phyloP scores from a whole-genome alignment of 371 early-diverging fungal genomes.

The Neoconidiobolus thromboides region DNA sequence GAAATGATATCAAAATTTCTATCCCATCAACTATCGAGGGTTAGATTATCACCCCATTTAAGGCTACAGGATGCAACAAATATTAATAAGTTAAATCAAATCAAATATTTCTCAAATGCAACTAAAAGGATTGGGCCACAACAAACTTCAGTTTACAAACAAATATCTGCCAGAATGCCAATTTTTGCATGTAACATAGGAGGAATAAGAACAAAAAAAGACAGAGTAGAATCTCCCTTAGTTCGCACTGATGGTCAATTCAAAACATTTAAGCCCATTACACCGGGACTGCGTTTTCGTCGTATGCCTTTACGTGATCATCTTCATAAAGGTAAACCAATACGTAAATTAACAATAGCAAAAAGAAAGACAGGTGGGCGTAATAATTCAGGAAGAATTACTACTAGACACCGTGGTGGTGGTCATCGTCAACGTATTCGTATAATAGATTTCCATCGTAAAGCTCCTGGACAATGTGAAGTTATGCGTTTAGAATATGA shows the following conservation, averaged over 20 bases:
- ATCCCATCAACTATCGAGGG: too few relatives aligned
- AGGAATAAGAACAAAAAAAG: neutral
- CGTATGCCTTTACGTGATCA: constrained; percentile 73
- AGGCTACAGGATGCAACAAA: too few relatives aligned
- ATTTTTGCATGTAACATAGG: neutral
- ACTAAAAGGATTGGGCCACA: too few relatives aligned
- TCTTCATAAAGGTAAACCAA: constrained; percentile 77
- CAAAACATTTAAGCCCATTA: constrained; percentile 80
- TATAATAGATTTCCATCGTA: constrained; percentile 70
- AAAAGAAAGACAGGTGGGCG: constrained; percentile 74
- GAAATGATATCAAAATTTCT: too few relatives aligned
- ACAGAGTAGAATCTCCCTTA: constrained; percentile 3
- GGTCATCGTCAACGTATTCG: constrained; percentile 83
- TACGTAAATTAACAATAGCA: constrained; percentile 58
- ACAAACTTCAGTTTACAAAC: too few relatives aligned
- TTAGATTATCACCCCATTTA: too few relatives aligned
- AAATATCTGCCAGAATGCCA: too few relatives aligned
- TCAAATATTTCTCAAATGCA: too few relatives aligned
- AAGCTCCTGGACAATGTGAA: constrained; percentile 47
- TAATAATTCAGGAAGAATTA: constrained; percentile 79
- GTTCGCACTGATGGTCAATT: constrained; percentile 32
- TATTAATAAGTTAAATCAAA: too few relatives aligned
- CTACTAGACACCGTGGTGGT: constrained; percentile 86
- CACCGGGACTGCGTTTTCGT: constrained; percentile 75
- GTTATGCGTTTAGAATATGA: constrained; percentile 88